phyloP scores from a whole-genome alignment of 2,329 filamentous ascomycete genomes.

The Pseudovirgaria hyperparasitica region DNA sequence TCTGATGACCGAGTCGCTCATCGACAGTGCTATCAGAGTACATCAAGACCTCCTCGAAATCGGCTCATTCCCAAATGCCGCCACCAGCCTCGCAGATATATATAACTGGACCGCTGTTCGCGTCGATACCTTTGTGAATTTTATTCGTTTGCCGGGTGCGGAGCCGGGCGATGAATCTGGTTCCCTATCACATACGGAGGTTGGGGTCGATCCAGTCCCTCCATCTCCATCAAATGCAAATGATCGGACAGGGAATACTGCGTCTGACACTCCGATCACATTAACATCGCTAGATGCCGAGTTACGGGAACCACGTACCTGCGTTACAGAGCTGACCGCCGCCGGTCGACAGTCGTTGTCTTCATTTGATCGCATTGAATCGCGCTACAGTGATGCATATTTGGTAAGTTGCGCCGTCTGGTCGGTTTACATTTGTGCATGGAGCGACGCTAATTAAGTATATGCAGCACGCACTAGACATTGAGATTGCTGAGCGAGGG shows the following conservation, averaged over 20 bases:
- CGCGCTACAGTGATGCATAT: constrained; percentile 18
- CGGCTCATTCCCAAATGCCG: constrained; percentile 39
- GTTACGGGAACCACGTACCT: constrained; percentile 11
- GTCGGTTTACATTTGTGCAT: neutral
- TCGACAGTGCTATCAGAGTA: constrained; percentile 45
- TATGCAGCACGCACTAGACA: constrained; percentile 38
- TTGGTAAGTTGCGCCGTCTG: constrained; percentile 20
- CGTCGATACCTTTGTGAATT: constrained; percentile 70
- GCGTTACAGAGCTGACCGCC: constrained; percentile 8
- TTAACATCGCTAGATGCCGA: too few species aligned
- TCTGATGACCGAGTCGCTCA: constrained; percentile 21
- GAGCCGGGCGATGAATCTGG: constrained; percentile 8
- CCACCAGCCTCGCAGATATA: constrained; percentile 58
- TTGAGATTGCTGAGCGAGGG: constrained; percentile 39
- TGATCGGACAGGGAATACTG: constrained; percentile 6
- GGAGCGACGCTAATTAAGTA: constrained; percentile 7
- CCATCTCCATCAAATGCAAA: too few species aligned
- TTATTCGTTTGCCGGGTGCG: constrained; percentile 45
- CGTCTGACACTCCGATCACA: too few species aligned
- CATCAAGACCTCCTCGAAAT: constrained; percentile 57
- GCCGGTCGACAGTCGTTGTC: constrained; percentile 5
- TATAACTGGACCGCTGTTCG: constrained; percentile 58
- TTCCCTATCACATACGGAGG: neutral
- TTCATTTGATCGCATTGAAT: constrained; percentile 12
- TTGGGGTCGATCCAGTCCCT: constrained; percentile 11